Evolutionary conservation across 768 basidiomycete species (phyloP), one percentile per base, ranked within the genome.

Genomic region (Filobasidium wieringae): DNA sequence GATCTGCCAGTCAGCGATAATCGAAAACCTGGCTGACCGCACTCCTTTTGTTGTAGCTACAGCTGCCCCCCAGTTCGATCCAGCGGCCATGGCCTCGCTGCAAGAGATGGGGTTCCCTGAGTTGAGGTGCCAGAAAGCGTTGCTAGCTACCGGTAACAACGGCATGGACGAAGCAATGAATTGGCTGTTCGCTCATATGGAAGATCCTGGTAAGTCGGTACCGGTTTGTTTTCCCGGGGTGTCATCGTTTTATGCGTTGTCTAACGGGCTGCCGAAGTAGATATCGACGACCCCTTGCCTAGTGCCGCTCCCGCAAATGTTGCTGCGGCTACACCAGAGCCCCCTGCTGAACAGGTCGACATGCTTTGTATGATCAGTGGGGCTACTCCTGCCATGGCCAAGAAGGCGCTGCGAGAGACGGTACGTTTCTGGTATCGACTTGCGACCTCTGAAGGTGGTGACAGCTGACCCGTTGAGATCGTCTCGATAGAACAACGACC

Each of bases 141-240:
- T 97, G 5, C 77, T 93, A 9, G 90, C 89, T 0, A 97, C 91
- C 0, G 88, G 89, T 0, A 75, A 77, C 64, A 76, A 72, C 15
- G 82, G 83, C 58, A 76, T 85, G 0, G 87, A 91, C 61, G 79
- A 77, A 0, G 95, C 95, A 0, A 93, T 93, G 90, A 84, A 89
- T 58, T 99, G 93, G 93, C 73, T 99, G 39, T 93, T 97, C 68
- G 78, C 73, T 41, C 93, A 96, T 71, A 88, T 92, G 87, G 92
- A 96, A 0, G 93, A 97, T 72, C 78, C 88, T 12, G 88, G 90
- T 88, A 15, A 57, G 75, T 58, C 15, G 37, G 22, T 40, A 40
- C 37, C 17, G 11, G 11, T 40, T 43, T 7, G 17, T 34, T 17
- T 41, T 11, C 0, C 29, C 8, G 9, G 12, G 12, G n/a, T 2